Conservation (phyloP, 768 basidiomycete genomes). For the Rhizopogon vulgaris region DNA sequence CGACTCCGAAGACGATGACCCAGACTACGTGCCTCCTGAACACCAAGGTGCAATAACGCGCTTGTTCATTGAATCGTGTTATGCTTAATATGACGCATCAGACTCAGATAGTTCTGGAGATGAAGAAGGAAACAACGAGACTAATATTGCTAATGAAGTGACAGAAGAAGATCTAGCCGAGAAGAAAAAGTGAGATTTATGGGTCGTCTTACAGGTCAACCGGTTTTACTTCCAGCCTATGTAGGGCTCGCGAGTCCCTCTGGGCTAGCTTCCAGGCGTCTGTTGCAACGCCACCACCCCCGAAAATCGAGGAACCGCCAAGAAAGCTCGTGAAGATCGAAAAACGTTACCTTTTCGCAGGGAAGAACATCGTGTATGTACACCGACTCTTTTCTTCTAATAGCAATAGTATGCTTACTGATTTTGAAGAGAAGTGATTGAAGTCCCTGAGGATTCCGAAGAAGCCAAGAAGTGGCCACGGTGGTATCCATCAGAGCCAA, state of each 20-base stretch:
- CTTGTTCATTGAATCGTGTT: not conserved
- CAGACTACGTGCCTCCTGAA: constrained; percentile 55
- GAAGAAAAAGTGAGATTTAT: constrained; percentile 38
- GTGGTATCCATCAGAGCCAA: constrained; percentile 27
- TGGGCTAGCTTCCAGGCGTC: constrained; percentile 71
- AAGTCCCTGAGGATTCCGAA: constrained; percentile 65
- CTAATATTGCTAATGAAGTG: constrained; percentile 17
- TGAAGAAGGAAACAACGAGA: constrained; percentile 31
- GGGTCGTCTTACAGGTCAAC: not conserved
- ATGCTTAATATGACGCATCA: constrained; percentile 7
- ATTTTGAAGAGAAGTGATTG: constrained; percentile 57
- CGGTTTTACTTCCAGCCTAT: not conserved
- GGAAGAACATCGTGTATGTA: constrained; percentile 66
- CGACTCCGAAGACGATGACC: constrained; percentile 62
- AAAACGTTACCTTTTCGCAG: constrained; percentile 69
- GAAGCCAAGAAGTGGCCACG: constrained; percentile 75
- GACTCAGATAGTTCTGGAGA: constrained; percentile 36
- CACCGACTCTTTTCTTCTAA: not conserved
- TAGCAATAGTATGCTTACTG: not conserved
- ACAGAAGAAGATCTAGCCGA: constrained; percentile 31
- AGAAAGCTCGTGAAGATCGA: constrained; percentile 56
- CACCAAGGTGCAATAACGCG: constrained; percentile 28
- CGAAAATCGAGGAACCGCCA: constrained; percentile 13
- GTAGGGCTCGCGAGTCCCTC: constrained; percentile 54
- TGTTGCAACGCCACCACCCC: constrained; percentile 28